Percentiles rank a stretch among this genome's conserved stretches.
phyloP scores from a whole-genome alignment of 441 rosid species.

The Manihot esculenta region DNA sequence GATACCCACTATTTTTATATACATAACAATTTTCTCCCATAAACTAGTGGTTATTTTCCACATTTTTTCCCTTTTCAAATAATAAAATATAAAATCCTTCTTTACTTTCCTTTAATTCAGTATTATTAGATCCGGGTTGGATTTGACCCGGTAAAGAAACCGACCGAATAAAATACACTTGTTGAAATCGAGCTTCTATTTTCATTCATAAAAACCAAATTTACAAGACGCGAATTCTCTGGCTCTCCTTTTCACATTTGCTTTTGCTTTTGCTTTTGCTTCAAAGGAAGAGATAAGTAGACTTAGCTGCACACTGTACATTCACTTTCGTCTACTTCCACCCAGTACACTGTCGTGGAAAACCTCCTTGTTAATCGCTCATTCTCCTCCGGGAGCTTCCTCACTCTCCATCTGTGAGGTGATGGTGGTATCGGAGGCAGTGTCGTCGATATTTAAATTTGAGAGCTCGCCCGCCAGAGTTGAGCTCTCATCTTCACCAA shows the following conservation, averaged over 20 bases:
- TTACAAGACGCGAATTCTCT: not conserved
- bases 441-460: conserved; percentile 50
- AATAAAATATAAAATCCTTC: too few relatives aligned
- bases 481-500: conserved; percentile 71
- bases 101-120: too few relatives aligned
- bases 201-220: not conserved
- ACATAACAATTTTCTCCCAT: too few relatives aligned
- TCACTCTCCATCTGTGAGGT: conserved; percentile 50
- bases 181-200: conserved; percentile 15
- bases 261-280: too few relatives aligned
- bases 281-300: too few relatives aligned
- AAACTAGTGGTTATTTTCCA: too few relatives aligned
- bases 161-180: too few relatives aligned
- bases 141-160: too few relatives aligned
- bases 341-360: not conserved
- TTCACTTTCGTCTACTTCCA: conserved; percentile 1
- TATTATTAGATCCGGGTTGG: too few relatives aligned
- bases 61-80: too few relatives aligned
- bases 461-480: conserved; percentile 62
- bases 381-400: conserved; percentile 38
- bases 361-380: not conserved
- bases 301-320: conserved; percentile 6
- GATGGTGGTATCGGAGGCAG: conserved; percentile 53
- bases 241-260: too few relatives aligned
- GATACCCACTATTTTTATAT: too few relatives aligned